These are phyloP conservation scores for Excoecaria agallocha DNA, from an alignment of 345 rosid genomes.

Conservation along the genomic window DNA sequence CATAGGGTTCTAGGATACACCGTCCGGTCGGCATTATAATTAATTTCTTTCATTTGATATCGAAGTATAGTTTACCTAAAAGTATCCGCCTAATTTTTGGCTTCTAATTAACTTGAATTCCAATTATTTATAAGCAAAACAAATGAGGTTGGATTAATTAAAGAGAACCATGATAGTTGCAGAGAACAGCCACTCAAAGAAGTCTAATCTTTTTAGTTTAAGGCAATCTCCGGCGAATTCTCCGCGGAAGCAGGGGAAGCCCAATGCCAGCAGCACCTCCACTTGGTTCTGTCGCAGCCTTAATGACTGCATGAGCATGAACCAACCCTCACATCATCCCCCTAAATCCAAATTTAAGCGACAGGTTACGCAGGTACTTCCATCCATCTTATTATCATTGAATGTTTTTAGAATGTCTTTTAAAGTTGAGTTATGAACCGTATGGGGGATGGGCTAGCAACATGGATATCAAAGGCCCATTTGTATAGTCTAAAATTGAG, in stretches of 20 bases:
- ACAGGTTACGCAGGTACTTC: slow-evolving; percentile 39
- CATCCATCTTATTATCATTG: neutral
- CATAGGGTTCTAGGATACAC: slow-evolving; percentile 8
- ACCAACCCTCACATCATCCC: slow-evolving; percentile 8
- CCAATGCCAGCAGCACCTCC: neutral
- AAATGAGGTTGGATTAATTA: too few relatives aligned
- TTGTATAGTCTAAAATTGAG: too few relatives aligned
- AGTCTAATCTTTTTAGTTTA: slow-evolving; percentile 2
- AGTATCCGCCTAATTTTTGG: slow-evolving; percentile 24
- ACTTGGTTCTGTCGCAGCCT: slow-evolving; percentile 15
- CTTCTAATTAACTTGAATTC: neutral
- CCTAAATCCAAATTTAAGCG: slow-evolving; percentile 27
- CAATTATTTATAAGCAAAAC: slow-evolving; percentile 5
- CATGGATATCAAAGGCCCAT: neutral
- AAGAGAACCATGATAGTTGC: slow-evolving; percentile 17
- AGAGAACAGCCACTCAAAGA: slow-evolving; percentile 21
- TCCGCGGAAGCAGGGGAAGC: slow-evolving; percentile 2
- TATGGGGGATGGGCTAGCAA: neutral
- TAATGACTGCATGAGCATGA: slow-evolving; percentile 27
- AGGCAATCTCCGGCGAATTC: slow-evolving; percentile 18
- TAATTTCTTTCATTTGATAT: neutral
- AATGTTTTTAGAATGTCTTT: too few relatives aligned
- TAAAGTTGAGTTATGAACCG: too few relatives aligned
- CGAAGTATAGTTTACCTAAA: neutral
- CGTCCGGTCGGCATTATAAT: slow-evolving; percentile 3